Base-by-base conservation (phyloP, 441 rosid genomes). In the California macrophylla region DNA sequence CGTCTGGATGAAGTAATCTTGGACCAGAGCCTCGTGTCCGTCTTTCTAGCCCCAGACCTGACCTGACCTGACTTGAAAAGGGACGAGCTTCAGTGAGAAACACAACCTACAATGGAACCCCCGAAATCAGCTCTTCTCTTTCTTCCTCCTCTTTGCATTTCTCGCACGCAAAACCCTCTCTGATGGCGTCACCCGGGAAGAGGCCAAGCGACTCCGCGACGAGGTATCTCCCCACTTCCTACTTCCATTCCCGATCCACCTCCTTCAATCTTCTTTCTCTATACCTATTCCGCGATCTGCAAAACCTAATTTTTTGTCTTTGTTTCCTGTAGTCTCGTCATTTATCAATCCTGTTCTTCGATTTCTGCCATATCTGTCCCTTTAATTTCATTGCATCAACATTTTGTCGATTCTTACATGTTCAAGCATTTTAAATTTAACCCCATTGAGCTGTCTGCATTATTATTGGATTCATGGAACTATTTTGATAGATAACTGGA, bases 141-240 rank as follows among this genome's bases (percentile, higher is more conserved):
- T 74, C 13, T 24, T 75, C 38, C 32, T 75, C 69, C 64, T 45
- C 29, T 18, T 81, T 21, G 56, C 76, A 42, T 73, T 77, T 67
- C 34, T 76, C 71, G 9, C 77, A 12, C 70, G 21, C 74, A 69
- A 30, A 74, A 75, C 80, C 70, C 36, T 77, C 15, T 90, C 93
- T 2, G 92, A 89, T 66, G 86, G 85, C 71, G 97, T 94, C 83
- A 85, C 87, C 65, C 76, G 83, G 54, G 80, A 75, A 36, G 98
- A 94, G 87, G 97, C 98, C 78, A 87, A 75, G 70, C 87, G 72
- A 64, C 96, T 94, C 67, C 86, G 99, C 25, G 95, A 94, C 77
- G 99, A 92, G 98, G 99, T 94, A 74, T 40, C 21, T 10, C 12
- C 29, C 30, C 0, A 13, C 9, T 13, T 56, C 0, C 58, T 64